Percentiles rank a stretch among this genome's conserved stretches.
Evolutionary conservation across 306 rosid genomes (phyloP).

Genomic region (Prunus mongolica): DNA sequence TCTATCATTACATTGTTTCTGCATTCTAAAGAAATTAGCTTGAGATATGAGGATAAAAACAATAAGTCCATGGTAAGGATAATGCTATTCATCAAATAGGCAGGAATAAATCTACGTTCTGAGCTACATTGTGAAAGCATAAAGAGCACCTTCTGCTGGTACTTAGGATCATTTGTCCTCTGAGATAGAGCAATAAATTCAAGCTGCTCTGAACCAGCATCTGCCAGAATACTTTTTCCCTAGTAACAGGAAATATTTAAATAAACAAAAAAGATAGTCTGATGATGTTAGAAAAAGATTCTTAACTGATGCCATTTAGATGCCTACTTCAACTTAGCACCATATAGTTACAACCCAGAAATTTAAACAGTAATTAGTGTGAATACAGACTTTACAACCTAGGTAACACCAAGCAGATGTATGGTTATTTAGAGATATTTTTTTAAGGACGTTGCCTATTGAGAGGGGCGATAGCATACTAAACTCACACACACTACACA

Average conservation of each 20-base stretch:
- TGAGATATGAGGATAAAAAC: neutral
- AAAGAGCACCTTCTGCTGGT: constrained; percentile 27
- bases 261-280: neutral
- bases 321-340: neutral
- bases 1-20: neutral
- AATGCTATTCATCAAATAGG: neutral
- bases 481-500: no score
- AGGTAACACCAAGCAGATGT: neutral
- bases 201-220: constrained; percentile 25
- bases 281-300: neutral
- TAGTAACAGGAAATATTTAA: neutral
- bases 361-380: no score
- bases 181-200: constrained; percentile 31
- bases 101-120: neutral
- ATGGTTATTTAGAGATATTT: neutral
- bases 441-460: no score
- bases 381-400: neutral
- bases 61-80: neutral
- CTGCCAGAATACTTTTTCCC: constrained; percentile 26
- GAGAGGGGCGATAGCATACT: no score
- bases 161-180: constrained; percentile 24
- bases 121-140: neutral
- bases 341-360: neutral
- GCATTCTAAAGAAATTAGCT: neutral
- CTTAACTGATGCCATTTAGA: neutral